Percentiles rank a stretch among this genome's conserved stretches.
These are phyloP conservation scores for Rutstroemia sydowiana DNA, from an alignment of 2,329 filamentous ascomycete species.

Conservation along the genomic window DNA sequence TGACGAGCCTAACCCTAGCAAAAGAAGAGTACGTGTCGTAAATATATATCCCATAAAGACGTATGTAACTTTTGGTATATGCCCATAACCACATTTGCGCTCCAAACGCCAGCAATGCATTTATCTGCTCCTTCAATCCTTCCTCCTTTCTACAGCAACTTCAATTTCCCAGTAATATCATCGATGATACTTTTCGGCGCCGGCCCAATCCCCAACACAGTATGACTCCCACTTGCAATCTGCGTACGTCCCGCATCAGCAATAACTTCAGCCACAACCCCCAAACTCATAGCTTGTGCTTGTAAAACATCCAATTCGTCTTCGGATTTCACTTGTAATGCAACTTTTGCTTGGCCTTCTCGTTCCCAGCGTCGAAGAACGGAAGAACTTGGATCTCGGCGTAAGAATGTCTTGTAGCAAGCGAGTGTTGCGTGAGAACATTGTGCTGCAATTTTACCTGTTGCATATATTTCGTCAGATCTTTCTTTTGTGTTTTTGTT, in stretches of 20 bases:
- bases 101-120: background rate
- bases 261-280: conserved; percentile 82
- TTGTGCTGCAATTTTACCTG: conserved; percentile 95
- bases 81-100: background rate
- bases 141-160: conserved; percentile 54
- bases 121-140: background rate
- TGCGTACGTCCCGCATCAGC: conserved; percentile 95
- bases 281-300: conserved; percentile 72
- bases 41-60: no score
- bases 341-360: conserved; percentile 85
- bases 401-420: conserved; percentile 81
- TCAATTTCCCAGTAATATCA: conserved; percentile 75
- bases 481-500: no score
- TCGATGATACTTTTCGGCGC: conserved; percentile 84
- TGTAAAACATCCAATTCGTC: conserved; percentile 70
- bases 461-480: background rate
- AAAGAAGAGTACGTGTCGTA: no score
- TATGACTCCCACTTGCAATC: conserved; percentile 88
- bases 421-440: conserved; percentile 93
- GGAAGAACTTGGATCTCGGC: conserved; percentile 45
- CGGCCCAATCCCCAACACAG: conserved; percentile 76
- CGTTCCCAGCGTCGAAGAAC: conserved; percentile 81
- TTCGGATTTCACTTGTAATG: conserved; percentile 79
- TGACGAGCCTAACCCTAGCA: no score
- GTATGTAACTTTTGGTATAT: background rate